A percentile compares a stretch with the other conserved stretches of the same genome.
Evolutionary conservation across 2,329 filamentous ascomycete genomes (phyloP).

Genomic region (Byssoonygena ceratinophila): DNA sequence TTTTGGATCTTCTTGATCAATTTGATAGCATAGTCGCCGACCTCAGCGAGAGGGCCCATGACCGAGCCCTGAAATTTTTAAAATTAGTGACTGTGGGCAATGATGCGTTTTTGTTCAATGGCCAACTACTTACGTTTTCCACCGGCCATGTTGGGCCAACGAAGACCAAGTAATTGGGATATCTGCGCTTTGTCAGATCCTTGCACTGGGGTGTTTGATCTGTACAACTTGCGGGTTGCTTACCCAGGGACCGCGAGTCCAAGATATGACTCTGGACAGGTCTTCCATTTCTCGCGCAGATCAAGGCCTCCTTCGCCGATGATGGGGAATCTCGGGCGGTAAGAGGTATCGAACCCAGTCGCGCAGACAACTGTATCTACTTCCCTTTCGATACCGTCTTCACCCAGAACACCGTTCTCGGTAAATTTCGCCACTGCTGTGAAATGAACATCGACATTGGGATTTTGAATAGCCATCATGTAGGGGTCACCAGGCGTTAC

Average conservation of each 20-base stretch:
- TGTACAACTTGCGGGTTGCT: conserved; percentile 14
- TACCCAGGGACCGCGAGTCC: conserved; percentile 23
- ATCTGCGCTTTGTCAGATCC: conserved; percentile 20
- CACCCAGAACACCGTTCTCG: conserved; percentile 21
- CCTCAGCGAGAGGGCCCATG: conserved; percentile 18
- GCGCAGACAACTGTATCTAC: conserved; percentile 27
- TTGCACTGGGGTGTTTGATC: conserved; percentile 16
- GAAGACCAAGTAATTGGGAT: conserved; percentile 30
- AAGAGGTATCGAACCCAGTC: conserved; percentile 27
- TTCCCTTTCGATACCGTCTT: conserved; percentile 17
- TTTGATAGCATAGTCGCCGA: conserved; percentile 24
- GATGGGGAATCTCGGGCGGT: conserved; percentile 22
- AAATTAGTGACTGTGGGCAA: background rate
- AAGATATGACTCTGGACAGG: conserved; percentile 16
- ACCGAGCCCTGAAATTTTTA: conserved; percentile 20
- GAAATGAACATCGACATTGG: conserved; percentile 27
- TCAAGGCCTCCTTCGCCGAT: conserved; percentile 21
- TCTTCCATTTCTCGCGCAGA: conserved; percentile 23
- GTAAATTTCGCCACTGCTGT: conserved; percentile 30
- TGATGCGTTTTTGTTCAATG: background rate
- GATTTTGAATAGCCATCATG: conserved; percentile 38
- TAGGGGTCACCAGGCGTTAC: conserved; percentile 44
- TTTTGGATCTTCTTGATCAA: conserved; percentile 26
- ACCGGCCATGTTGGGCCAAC: conserved; percentile 33
- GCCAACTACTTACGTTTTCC: conserved; percentile 33